Conservation (phyloP, 805 yeast species). For the Sungouiozyma intestinalis region DNA sequence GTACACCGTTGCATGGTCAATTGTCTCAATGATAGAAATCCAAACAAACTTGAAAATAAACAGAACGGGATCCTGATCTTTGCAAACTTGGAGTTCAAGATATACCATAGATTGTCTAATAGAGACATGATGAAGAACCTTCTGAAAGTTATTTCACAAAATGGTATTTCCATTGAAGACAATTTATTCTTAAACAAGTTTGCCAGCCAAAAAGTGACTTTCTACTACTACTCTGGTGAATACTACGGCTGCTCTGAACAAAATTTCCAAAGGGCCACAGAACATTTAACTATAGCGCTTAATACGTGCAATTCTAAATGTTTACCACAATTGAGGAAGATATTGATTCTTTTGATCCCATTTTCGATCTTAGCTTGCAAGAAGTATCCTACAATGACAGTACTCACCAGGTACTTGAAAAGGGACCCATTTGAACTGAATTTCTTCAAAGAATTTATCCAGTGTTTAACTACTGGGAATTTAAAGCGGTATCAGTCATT, state of each 20-base stretch:
- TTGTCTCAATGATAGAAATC: conserved; percentile 68
- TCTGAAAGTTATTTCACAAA: conserved; percentile 52
- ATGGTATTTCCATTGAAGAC: conserved; percentile 12
- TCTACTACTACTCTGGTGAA: conserved; percentile 59
- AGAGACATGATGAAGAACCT: conserved; percentile 65
- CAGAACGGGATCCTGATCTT: conserved; percentile 59
- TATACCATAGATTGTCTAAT: conserved; percentile 57
- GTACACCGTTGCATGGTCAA: conserved; percentile 66
- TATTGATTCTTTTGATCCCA: conserved; percentile 56
- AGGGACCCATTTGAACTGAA: conserved; percentile 29
- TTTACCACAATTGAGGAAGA: conserved; percentile 22
- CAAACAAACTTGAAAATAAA: conserved; percentile 39
- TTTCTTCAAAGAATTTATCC: conserved; percentile 39
- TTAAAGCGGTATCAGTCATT: conserved; percentile 39
- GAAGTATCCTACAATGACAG: conserved; percentile 35
- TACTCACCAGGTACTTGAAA: conserved; percentile 25
- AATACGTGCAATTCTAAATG: conserved; percentile 10
- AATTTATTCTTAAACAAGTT: conserved; percentile 21
- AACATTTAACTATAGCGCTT: conserved; percentile 41
- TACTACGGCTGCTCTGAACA: conserved; percentile 51
- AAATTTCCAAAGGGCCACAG: conserved; percentile 42
- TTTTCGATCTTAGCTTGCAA: conserved; percentile 41
- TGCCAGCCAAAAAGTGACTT: conserved; percentile 47
- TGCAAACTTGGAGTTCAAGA: conserved; percentile 55
- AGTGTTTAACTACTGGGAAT: conserved; percentile 46